Base-by-base conservation (phyloP, 345 rosid species). In the Eutrema yunnanense region DNA sequence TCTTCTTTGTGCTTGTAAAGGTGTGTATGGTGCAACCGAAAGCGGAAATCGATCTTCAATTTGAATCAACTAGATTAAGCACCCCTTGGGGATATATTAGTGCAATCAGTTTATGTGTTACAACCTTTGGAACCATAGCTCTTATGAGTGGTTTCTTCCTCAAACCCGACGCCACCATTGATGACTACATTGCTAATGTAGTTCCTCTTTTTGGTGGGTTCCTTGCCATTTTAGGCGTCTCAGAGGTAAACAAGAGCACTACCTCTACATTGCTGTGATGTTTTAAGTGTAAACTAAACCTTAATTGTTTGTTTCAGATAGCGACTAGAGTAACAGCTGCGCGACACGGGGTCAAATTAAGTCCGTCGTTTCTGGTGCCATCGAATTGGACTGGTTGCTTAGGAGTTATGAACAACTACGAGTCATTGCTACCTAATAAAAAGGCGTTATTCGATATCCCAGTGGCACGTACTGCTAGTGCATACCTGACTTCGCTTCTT, bases 361-460 rank as follows among this genome's bases (percentile, higher is more conserved):
- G 97, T 80, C 98, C 94, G 0, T 93, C 98, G 9, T 93, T 93
- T 77, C 94, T 93, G 6, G 90, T 89, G 61, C 98, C 97, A 44
- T 90, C 98, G 40, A 93, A 81, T 75, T 93, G 97, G 97, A 93
- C 98, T 5, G 98, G 97, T 14, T 93, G 97, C 79, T 74, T 93
- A 65, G 98, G 98, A 51, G 96, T 93, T 13, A 87, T 93, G 92
- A 93, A 90, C 64, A 89, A 90, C 65, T 93, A 89, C 2, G 98
- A 93, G 76, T 93, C 96, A 4, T 65, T 93, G 72, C 92, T 93
- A 77, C 96, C 97, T 5, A 89, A 87, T 52, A 90, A 87, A 67
- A 90, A 83, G 53, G 96, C 97, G 1, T 87, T 93, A 47, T 93
- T 90, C 2, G 94, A 89, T 69, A 90, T 93, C 56, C 98, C 98